Evolutionary conservation across 2,329 filamentous ascomycete species (phyloP), one percentile per base, ranked within the genome.

Genomic region (Colletotrichum liriopes): DNA sequence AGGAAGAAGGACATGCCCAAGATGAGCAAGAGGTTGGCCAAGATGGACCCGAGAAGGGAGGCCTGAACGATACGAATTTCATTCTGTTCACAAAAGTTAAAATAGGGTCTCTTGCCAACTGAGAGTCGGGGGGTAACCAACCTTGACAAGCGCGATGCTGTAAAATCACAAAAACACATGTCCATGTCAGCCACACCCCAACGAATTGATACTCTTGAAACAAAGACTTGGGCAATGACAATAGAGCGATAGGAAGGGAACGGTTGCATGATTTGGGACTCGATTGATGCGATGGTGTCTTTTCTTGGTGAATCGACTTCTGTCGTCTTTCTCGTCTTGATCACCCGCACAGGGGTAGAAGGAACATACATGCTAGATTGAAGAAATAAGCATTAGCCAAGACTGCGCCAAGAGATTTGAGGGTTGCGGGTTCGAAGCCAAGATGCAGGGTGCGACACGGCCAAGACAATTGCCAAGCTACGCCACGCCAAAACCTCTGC

Each of bases 11-110:
- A 92, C 94, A 98, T 98, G 78, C 95, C 95, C 76, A 98, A 84
- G 78, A 97, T 97, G 73, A 98, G 88, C 32, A 98, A 87, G 67
- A 98, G 84, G 79, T 98, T 98, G 74, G 95, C 93, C 75, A 98
- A 85, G 77, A 98, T 97, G 1, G 94, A 97, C 52, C 95, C 95
- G 39, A 98, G 87, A 62, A 98, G 85, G 0, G 95, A 97, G 18
- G 95, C 94, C 82, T 98, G 95, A 32, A 98, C 95, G 76, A 98
- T 96, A 72, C 93, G 91, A 73, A 98, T 96, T 85, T 98, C 91
- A 82, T 94, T 86, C 87, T 91, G 72, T 58, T 3, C 16, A 32
- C 45, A 71, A n/a, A n/a, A 65, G 72, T 70, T 20, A 68, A 14
- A 16, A 26, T 16, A 3, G 16, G 35, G 12, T 8, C 14, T 9